These are phyloP conservation scores for Quercus glauca DNA, from an alignment of 306 rosid species.

Conservation along the genomic window DNA sequence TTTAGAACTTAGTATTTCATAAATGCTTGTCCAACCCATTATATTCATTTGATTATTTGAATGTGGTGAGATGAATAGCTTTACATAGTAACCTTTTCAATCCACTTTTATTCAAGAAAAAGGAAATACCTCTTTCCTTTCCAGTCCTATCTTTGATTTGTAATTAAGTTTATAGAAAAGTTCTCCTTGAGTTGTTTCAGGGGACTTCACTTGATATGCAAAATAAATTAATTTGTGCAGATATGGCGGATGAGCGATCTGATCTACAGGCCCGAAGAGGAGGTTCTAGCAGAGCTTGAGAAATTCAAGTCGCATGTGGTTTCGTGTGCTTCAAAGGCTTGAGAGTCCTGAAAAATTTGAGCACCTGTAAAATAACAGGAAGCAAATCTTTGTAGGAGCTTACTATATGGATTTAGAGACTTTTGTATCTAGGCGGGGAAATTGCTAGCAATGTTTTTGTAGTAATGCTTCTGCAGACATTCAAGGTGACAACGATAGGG, in stretches of 20 bases:
- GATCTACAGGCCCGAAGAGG: constrained; percentile 94
- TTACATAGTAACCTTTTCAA: not conserved
- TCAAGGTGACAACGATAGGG: not conserved
- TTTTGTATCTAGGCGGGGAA: not conserved
- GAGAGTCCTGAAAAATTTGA: constrained; percentile 5
- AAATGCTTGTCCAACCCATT: not conserved
- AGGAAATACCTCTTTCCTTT: not conserved
- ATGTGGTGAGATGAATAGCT: not conserved
- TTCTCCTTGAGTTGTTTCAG: not conserved
- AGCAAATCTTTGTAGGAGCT: not conserved
- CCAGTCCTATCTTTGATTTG: not conserved
- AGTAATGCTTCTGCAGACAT: not conserved
- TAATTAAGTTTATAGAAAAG: not conserved
- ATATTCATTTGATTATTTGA: not conserved
- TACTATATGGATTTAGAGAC: not conserved
- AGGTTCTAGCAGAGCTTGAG: constrained; percentile 93
- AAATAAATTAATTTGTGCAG: constrained; percentile 41
- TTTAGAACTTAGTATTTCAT: not conserved
- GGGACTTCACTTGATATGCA: not conserved
- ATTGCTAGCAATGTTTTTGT: not conserved
- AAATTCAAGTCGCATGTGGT: constrained; percentile 90
- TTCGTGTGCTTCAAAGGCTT: constrained; percentile 74
- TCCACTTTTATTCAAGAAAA: not conserved
- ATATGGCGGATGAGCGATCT: constrained; percentile 99
- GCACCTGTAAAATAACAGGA: not conserved